Conservation (phyloP, 1,284 basidiomycete species). For the Ganoderma resinaceum region DNA sequence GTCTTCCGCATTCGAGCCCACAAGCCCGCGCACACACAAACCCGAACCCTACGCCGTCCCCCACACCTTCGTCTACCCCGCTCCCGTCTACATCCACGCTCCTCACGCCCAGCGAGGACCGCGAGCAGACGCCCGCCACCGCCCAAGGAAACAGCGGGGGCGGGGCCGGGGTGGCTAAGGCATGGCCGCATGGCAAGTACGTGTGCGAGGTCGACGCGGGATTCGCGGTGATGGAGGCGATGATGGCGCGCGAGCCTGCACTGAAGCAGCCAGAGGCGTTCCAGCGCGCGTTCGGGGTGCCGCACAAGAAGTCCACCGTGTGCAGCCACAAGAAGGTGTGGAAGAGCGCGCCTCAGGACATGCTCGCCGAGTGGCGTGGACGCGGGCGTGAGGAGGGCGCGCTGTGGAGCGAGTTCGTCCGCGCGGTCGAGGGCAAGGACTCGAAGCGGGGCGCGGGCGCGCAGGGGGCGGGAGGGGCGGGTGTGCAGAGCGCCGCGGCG, state of each 20-base stretch:
- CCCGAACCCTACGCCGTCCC: conserved; percentile 9
- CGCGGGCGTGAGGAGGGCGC: conserved; percentile 59
- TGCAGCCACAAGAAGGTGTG: conserved; percentile 71
- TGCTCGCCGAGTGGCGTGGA: conserved; percentile 56
- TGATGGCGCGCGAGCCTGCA: conserved; percentile 49
- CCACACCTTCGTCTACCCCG: neutral
- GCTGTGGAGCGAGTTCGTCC: conserved; percentile 71
- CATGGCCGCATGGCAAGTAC: conserved; percentile 76
- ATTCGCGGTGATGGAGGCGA: conserved; percentile 60
- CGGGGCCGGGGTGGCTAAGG: conserved; percentile 53
- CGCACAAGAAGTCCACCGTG: conserved; percentile 75
- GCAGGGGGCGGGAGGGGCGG: conserved; percentile 9
- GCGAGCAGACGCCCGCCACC: neutral
- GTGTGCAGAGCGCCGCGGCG: conserved; percentile 11
- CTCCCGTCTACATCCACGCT: neutral
- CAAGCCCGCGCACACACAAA: neutral
- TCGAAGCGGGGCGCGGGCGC: conserved; percentile 13
- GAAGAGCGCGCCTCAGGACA: conserved; percentile 54
- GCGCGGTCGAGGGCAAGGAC: conserved; percentile 46
- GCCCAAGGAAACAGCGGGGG: neutral
- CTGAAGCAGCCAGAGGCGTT: conserved; percentile 66
- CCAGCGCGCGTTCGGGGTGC: conserved; percentile 67
- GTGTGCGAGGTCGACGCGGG: conserved; percentile 65
- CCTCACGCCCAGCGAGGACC: neutral
- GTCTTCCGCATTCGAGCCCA: neutral